Evolutionary conservation across 2,329 filamentous ascomycete genomes (phyloP).

Genomic region (Rachicladosporium sp.): DNA sequence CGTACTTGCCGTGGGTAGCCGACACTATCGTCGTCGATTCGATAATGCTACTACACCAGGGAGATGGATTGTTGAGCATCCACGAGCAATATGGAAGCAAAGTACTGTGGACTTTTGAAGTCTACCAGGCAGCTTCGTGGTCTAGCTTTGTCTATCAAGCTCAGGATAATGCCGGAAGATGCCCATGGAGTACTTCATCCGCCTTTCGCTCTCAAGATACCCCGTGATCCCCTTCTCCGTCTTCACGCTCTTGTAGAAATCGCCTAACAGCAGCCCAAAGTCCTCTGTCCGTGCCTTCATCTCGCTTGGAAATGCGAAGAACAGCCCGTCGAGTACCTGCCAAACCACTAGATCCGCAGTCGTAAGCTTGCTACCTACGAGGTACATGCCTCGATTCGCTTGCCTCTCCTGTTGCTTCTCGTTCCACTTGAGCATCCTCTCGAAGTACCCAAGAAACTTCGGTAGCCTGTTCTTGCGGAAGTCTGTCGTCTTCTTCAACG

Average conservation of each 20-base stretch:
- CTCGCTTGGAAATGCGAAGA: slow-evolving; percentile 60
- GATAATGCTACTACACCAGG: no score
- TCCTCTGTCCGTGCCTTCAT: slow-evolving; percentile 44
- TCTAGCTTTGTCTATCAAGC: slow-evolving; percentile 41
- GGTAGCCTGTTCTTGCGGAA: slow-evolving; percentile 53
- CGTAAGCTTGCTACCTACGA: slow-evolving; percentile 53
- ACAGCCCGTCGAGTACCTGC: slow-evolving; percentile 47
- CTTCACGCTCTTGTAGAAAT: slow-evolving; percentile 51
- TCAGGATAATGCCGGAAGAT: slow-evolving; percentile 64
- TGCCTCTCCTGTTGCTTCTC: slow-evolving; percentile 38
- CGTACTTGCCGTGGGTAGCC: no score
- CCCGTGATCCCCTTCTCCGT: slow-evolving; percentile 51
- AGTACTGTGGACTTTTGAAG: no score
- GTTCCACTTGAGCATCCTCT: slow-evolving; percentile 50
- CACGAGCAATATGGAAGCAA: no score
- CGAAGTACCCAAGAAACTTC: slow-evolving; percentile 61
- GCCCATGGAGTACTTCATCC: slow-evolving; percentile 49
- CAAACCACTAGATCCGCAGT: slow-evolving; percentile 65
- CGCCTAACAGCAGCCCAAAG: slow-evolving; percentile 48
- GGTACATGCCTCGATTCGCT: slow-evolving; percentile 44
- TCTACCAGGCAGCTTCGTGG: no score
- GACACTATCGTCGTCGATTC: no score
- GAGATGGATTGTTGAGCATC: no score
- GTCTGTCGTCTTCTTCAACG: slow-evolving; percentile 43
- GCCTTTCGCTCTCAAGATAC: slow-evolving; percentile 55